A percentile compares a stretch with the other conserved stretches of the same genome.
These are phyloP conservation scores for Calonectria henricotiae DNA, from an alignment of 2,329 filamentous ascomycete genomes.

Conservation along the genomic window DNA sequence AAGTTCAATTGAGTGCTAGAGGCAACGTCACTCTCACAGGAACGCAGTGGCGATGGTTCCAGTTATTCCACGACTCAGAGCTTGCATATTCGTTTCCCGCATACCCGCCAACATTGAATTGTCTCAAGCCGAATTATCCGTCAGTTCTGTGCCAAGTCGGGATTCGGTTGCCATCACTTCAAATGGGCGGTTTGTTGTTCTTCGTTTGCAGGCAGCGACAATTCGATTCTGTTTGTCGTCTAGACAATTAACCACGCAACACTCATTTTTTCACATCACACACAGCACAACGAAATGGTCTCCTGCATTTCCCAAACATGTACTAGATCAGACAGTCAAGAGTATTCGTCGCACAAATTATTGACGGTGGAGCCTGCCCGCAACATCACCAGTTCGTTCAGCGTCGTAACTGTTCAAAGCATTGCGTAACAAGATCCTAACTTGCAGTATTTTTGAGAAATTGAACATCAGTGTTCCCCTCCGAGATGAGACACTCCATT, in stretches of 20 bases:
- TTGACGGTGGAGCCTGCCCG: too few relatives aligned
- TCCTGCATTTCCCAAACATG: not conserved
- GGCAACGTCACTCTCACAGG: not conserved
- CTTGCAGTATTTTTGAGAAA: too few relatives aligned
- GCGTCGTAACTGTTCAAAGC: too few relatives aligned
- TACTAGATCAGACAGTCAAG: not conserved
- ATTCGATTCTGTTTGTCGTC: not conserved
- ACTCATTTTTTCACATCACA: not conserved
- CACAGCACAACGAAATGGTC: not conserved
- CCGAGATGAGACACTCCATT: too few relatives aligned
- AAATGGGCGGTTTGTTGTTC: not conserved
- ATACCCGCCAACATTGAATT: constrained; percentile 1
- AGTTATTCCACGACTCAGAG: not conserved
- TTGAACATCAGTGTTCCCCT: too few relatives aligned
- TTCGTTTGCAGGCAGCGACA: not conserved
- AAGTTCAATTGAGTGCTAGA: not conserved
- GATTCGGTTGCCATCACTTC: constrained; percentile 10
- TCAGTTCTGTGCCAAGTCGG: not conserved
- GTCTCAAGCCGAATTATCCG: constrained; percentile 14
- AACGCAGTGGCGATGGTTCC: not conserved
- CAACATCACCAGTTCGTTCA: too few relatives aligned
- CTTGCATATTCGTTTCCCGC: constrained; percentile 4
- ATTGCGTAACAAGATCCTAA: too few relatives aligned
- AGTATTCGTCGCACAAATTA: not conserved
- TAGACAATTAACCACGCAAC: not conserved